Percentiles rank a stretch among this genome's conserved stretches.
Conservation (phyloP, 371 early-diverging fungal genomes). For the Dichotomocladium elegans region DNA sequence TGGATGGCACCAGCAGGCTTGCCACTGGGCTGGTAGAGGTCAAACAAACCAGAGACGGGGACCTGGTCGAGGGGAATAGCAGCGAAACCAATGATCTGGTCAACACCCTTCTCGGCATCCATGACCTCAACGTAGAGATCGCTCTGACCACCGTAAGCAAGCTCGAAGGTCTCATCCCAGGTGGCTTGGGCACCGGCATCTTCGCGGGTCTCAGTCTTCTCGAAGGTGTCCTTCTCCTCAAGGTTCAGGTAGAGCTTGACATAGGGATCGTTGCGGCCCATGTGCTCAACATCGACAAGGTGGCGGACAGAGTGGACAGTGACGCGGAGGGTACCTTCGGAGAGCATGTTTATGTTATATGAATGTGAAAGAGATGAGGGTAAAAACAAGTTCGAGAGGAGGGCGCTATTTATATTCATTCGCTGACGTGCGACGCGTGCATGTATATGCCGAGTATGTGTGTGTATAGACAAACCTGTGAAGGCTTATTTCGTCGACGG, state of each 20-base stretch:
- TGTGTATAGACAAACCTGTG: not conserved
- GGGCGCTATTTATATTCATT: not conserved
- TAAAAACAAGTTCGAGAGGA: not conserved
- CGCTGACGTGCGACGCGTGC: not conserved
- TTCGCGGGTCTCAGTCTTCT: constrained; percentile 52
- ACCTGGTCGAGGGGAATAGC: constrained; percentile 58
- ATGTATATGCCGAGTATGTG: not conserved
- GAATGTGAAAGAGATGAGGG: not conserved
- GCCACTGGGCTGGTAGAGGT: constrained; percentile 42
- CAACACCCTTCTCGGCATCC: constrained; percentile 45
- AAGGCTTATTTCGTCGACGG: too few relatives aligned
- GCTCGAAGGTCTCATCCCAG: constrained; percentile 53
- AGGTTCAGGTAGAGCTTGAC: constrained; percentile 47
- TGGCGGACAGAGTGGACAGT: constrained; percentile 28
- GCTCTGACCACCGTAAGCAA: constrained; percentile 41
- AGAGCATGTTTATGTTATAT: constrained; percentile 6
- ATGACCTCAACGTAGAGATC: constrained; percentile 54
- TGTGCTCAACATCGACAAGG: constrained; percentile 30
- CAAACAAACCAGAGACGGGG: constrained; percentile 46
- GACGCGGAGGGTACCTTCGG: not conserved
- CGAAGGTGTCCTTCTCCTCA: constrained; percentile 38
- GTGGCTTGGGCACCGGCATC: constrained; percentile 45
- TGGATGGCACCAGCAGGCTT: constrained; percentile 43
- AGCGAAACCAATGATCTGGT: constrained; percentile 53
- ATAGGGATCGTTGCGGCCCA: constrained; percentile 58